Evolutionary conservation across 2,329 filamentous ascomycete species (phyloP), one percentile per base, ranked within the genome.

Genomic region (Colletotrichum noveboracense): DNA sequence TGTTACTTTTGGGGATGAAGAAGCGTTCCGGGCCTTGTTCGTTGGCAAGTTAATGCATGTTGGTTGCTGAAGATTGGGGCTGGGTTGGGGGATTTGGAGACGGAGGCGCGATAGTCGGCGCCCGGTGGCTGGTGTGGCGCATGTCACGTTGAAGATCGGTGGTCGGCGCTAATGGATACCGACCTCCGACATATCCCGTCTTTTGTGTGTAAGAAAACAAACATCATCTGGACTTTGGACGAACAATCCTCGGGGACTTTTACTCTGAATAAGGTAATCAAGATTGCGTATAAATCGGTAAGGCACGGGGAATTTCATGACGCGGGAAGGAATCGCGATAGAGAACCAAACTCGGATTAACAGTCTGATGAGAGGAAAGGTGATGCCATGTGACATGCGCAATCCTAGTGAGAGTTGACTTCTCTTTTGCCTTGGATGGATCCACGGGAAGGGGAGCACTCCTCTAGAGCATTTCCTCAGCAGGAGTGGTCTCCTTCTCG

Each of bases 221-320:
- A 43, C 38, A 43, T 43, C 38, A 43, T 0, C 38, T 43, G 38
- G 38, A 43, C 16, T n/a, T n/a, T n/a, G 16, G 38, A 43, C 38
- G 38, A 43, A n/a, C 0, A 43, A 0, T 43, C 0, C 0, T 0
- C 38, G 16, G 38, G 16, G 5, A 43, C 8, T 43, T 43, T 38
- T 38, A 18, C 0, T 38, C n/a, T n/a, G n/a, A n/a, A n/a, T n/a
- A n/a, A n/a, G n/a, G n/a, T n/a, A n/a, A n/a, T 43, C 16, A 43
- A 43, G 5, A 43, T 10, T 10, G 5, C 3, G 38, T 5, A 43
- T 0, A 18, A 43, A n/a, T n/a, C 16, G 38, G 38, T 10, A 10
- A 2, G 0, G 0, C 0, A 43, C 16, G 16, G 36, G 5, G 2
- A 18, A 43, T 18, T 9, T 9, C 0, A 18, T 43, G 36, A 43